A percentile compares a stretch with the other conserved stretches of the same genome.
These are phyloP conservation scores for Ceratocystis albifundus DNA, from an alignment of 2,329 filamentous ascomycete genomes.

Conservation along the genomic window DNA sequence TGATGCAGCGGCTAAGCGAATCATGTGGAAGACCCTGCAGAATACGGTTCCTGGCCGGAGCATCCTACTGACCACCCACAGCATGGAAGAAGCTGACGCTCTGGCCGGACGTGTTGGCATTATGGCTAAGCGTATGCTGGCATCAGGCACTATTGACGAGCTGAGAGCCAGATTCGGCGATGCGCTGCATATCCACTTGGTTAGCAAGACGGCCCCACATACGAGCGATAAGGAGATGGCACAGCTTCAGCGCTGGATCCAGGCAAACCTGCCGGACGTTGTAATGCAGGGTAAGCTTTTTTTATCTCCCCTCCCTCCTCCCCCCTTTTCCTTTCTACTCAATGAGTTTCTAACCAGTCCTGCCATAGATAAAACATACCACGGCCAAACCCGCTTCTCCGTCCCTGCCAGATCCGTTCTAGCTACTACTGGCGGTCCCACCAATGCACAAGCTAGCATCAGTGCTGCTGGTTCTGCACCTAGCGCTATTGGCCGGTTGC, in stretches of 20 bases:
- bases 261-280: constrained; percentile 48
- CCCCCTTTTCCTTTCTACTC: neutral
- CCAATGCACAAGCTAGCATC: neutral
- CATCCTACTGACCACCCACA: constrained; percentile 80
- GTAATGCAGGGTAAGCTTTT: constrained; percentile 42
- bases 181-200: constrained; percentile 68
- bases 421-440: neutral
- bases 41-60: constrained; percentile 65
- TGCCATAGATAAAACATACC: constrained; percentile 51
- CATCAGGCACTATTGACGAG: constrained; percentile 62
- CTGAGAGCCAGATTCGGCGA: constrained; percentile 67
- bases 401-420: constrained; percentile 44
- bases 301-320: neutral
- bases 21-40: constrained; percentile 83
- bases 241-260: constrained; percentile 54
- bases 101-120: constrained; percentile 76
- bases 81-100: constrained; percentile 90
- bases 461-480: neutral
- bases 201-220: constrained; percentile 62
- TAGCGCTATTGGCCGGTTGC: constrained; percentile 55
- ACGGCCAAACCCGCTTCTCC: constrained; percentile 79
- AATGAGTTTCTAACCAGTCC: constrained; percentile 2
- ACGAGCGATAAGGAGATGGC: constrained; percentile 59
- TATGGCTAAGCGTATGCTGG: constrained; percentile 74
- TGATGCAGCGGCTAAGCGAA: constrained; percentile 78